Base-by-base conservation (phyloP, 23 red algal species). In the Cyanidioschyzon merolae region DNA sequence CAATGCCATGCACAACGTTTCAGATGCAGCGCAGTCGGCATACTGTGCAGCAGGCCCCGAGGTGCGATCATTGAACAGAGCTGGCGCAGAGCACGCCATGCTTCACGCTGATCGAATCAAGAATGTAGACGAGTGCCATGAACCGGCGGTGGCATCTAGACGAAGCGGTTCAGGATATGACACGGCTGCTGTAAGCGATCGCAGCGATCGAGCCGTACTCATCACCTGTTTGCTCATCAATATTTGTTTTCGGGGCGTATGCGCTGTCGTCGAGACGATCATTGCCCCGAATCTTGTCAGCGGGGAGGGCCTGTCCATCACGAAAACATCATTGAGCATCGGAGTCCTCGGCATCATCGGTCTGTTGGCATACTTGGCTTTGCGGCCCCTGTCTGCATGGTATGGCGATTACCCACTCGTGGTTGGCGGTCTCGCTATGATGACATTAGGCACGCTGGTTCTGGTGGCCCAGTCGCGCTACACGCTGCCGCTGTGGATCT, bases 211-310 rank as follows among this genome's bases (percentile, higher is more conserved):
- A 7, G 37, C 75, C 30, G 87, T 80, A 1, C 40, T 97, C 18
- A 58, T 82, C 57, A 88, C 81, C 21, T 91, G 93, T 41, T 75
- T 97, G 45, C 77, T 97, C 16, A 75, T 91, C 68, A 97, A 97
- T 83, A 68, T 97, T 3, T 80, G 77, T 18, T 89, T 97, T 76
- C 79, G 93, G 37, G 88, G 85, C 39, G 79, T 97, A 21, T 71
- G 87, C 1, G 93, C 93, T 0, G 85, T 88, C 75, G 82, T 97
- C 16, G 93, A 97, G 39, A 97, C 93, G 2, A 54, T 97, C 2
- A 76, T 86, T 37, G 82, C 93, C 0, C 88, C 87, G 12, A 83
- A 90, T 36, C 57, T 97, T 0, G 88, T 97, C 75, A 80, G 90
- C 41, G 79, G 79, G 30, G 85, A 76, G 79, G 83, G 39, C 30